Evolutionary conservation across 2,329 filamentous ascomycete genomes (phyloP), one percentile per base, ranked within the genome.

Genomic region (Periconia sp.): DNA sequence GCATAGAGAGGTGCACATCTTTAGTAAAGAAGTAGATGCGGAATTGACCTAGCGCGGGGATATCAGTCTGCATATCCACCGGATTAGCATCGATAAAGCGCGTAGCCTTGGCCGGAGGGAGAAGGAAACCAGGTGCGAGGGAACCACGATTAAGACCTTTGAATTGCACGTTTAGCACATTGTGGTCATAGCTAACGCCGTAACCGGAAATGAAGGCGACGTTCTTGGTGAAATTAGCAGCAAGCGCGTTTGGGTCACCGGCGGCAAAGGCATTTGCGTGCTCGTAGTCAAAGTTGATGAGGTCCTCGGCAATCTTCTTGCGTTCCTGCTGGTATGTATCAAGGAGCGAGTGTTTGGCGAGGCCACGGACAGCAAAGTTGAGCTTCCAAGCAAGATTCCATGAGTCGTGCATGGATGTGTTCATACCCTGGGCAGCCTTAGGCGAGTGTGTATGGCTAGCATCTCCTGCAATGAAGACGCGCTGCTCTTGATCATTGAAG

Each of bases 61-160:
- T 88, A 59, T 91, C 88, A 5, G 89, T 81, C 63, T 92, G 86
- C 19, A 91, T 73, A 55, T 91, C 85, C 29, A 92, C 82, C 0
- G 87, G 87, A 57, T 91, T 92, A 3, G 87, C 84, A 67, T 92
- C 88, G 37, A 90, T 80, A 61, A 86, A 90, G 19, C 88, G 80
- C 0, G 85, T 87, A 13, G 86, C 86, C 67, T 83, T 87, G 28
- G 84, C 84, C 2, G 87, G 87, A 3, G 84, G 79, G 18, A 88
- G 74, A 16, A 82, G 60, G 40, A 60, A 72, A 4, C 72, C 72
- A 6, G 72, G 68, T 18, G 58, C 68, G 0, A 79, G 58, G 43
- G 46, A 35, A 26, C 71, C 65, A 67, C 51, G 81, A 73, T 74
- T 79, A 31, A 73, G 73, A 1, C 63, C 59, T 69, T 58, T 82